These are phyloP conservation scores for Trametes cubensis DNA, from an alignment of 768 basidiomycete species.

Conservation along the genomic window DNA sequence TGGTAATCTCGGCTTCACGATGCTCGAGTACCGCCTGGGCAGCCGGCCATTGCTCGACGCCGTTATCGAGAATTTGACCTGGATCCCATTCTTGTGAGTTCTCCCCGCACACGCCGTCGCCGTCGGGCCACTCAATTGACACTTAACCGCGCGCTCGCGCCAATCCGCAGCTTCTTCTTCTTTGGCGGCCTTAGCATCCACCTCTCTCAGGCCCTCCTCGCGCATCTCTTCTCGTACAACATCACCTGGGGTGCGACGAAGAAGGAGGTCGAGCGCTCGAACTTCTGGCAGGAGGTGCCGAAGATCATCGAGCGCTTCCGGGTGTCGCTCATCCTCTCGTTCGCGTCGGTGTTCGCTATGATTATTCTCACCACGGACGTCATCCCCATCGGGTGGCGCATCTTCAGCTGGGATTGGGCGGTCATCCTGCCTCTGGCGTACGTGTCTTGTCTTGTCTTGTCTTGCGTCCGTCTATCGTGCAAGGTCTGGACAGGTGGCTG, in stretches of 20 bases:
- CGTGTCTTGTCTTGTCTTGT: slow-evolving; percentile 36
- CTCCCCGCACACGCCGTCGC: neutral
- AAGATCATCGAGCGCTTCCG: slow-evolving; percentile 82
- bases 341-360: slow-evolving; percentile 54
- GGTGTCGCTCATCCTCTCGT: slow-evolving; percentile 58
- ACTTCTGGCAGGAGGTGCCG: slow-evolving; percentile 91
- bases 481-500: neutral
- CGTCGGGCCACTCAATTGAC: neutral
- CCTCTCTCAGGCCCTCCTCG: slow-evolving; percentile 53
- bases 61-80: slow-evolving; percentile 61
- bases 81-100: slow-evolving; percentile 77
- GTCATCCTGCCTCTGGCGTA: slow-evolving; percentile 75
- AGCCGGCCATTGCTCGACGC: slow-evolving; percentile 52
- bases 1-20: slow-evolving; percentile 68
- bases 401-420: slow-evolving; percentile 68
- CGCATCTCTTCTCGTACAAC: slow-evolving; percentile 61
- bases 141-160: neutral
- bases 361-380: slow-evolving; percentile 55
- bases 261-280: slow-evolving; percentile 86
- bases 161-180: slow-evolving; percentile 48
- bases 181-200: slow-evolving; percentile 61
- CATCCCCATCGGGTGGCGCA: slow-evolving; percentile 65
- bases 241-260: slow-evolving; percentile 61
- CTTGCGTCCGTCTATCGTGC: neutral
- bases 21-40: slow-evolving; percentile 71